Conservation (phyloP, 257 asterid species). For the Nicotiana knightiana region DNA sequence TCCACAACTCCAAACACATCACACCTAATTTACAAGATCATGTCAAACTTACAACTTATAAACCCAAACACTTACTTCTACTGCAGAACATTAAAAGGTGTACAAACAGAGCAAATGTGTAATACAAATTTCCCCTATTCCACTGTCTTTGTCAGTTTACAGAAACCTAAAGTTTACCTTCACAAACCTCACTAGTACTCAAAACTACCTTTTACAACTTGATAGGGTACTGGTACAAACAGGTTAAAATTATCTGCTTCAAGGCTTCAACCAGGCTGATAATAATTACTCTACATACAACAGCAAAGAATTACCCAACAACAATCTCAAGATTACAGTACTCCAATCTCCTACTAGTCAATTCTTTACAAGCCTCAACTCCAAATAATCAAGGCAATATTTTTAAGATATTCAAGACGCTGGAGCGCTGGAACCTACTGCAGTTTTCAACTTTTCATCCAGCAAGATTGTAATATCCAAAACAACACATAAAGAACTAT, state of each 20-base stretch:
- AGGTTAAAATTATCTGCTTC: not conserved
- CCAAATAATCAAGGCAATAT: not conserved
- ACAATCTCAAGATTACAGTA: not conserved
- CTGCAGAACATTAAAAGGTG: not conserved
- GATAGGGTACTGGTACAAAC: slow-evolving; percentile 7
- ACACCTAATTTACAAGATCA: not conserved
- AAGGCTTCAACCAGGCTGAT: not conserved
- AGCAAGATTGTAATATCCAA: no score
- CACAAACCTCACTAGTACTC: slow-evolving; percentile 3
- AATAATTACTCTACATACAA: not conserved
- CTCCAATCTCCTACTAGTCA: not conserved
- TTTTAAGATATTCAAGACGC: no score
- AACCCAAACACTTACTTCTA: not conserved
- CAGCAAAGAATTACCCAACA: not conserved
- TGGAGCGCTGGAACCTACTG: not conserved
- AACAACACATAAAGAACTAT: no score
- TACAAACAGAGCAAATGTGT: not conserved
- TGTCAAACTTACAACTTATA: not conserved
- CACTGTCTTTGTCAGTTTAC: slow-evolving; percentile 3
- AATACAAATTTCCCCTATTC: not conserved
- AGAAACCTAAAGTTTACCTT: not conserved
- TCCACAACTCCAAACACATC: not conserved
- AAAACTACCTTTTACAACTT: not conserved
- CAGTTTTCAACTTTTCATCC: no score
- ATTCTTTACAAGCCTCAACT: not conserved